A percentile compares a stretch with the other conserved stretches of the same genome.
phyloP scores from a whole-genome alignment of 2,329 filamentous ascomycete genomes.

The Colletotrichum phormii region DNA sequence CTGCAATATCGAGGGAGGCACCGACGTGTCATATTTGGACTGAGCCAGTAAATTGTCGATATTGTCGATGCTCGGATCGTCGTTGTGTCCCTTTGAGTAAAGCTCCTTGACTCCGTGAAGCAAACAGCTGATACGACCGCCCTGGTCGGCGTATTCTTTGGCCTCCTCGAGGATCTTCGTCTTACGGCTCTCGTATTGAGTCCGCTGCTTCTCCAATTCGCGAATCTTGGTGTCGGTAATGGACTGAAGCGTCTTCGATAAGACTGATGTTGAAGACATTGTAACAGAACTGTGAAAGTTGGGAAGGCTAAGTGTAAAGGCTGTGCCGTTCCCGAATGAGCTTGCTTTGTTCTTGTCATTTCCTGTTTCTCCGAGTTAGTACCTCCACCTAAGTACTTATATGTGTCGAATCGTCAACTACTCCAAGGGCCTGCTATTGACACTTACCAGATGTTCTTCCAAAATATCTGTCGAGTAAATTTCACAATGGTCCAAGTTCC shows the following conservation, averaged over 20 bases:
- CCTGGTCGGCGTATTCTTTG: slow-evolving; percentile 40
- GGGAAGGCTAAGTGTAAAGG: not conserved
- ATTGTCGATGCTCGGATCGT: slow-evolving; percentile 49
- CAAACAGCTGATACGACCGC: slow-evolving; percentile 47
- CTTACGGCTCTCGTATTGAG: slow-evolving; percentile 50
- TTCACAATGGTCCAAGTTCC: too few relatives aligned
- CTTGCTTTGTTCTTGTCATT: not conserved
- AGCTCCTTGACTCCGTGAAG: slow-evolving; percentile 5
- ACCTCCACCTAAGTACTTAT: not conserved
- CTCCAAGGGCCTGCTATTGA: not conserved
- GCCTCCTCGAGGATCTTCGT: slow-evolving; percentile 44
- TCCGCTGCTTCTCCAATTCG: slow-evolving; percentile 54
- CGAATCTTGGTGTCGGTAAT: slow-evolving; percentile 58
- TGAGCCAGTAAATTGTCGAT: slow-evolving; percentile 54
- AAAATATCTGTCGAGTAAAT: too few relatives aligned
- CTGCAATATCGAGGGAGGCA: slow-evolving; percentile 48
- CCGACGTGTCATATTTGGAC: slow-evolving; percentile 53
- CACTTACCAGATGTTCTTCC: not conserved
- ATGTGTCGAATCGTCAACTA: not conserved
- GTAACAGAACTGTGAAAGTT: not conserved
- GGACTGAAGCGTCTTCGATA: slow-evolving; percentile 55
- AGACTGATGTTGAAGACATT: not conserved
- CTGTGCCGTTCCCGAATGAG: not conserved
- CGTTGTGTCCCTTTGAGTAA: slow-evolving; percentile 42
- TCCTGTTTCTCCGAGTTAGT: not conserved